Evolutionary conservation across 1,139 yeast genomes (phyloP).

Genomic region (Candida pseudoviswanathii): DNA sequence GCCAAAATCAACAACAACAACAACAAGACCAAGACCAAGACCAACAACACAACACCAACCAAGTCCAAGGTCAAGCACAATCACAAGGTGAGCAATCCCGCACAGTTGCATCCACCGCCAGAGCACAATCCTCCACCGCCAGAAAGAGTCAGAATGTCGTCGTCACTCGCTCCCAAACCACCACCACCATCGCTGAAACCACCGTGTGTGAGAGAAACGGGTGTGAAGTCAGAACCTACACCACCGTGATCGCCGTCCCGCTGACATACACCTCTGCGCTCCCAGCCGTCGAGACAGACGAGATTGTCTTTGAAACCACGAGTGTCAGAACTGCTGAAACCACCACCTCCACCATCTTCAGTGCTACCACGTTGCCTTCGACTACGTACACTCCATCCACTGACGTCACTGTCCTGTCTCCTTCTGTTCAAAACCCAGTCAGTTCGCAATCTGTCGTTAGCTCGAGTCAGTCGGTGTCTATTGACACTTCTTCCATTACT

Average conservation of each 20-base stretch:
- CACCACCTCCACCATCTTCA: conserved; percentile 26
- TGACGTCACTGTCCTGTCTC: conserved; percentile 20
- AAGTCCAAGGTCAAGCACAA: background rate
- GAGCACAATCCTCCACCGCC: background rate
- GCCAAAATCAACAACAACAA: conserved; percentile 2
- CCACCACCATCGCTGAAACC: conserved; percentile 10
- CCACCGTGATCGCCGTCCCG: conserved; percentile 16
- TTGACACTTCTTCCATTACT: conserved; percentile 15
- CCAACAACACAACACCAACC: conserved; percentile 3
- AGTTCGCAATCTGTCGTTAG: conserved; percentile 23
- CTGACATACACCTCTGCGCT: conserved; percentile 14
- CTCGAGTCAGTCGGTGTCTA: conserved; percentile 16
- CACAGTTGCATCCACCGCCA: no score
- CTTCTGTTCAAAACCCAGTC: conserved; percentile 31
- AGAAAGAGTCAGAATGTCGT: background rate
- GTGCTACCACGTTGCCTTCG: conserved; percentile 26
- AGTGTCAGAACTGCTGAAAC: conserved; percentile 23
- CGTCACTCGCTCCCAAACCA: conserved; percentile 6
- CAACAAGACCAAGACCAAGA: background rate
- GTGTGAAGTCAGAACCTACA: conserved; percentile 15
- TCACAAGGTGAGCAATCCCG: no score
- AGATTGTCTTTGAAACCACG: conserved; percentile 8
- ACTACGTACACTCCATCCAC: conserved; percentile 22
- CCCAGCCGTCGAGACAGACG: background rate
- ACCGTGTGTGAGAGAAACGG: conserved; percentile 16